A percentile compares a stretch with the other conserved stretches of the same genome.
Evolutionary conservation across 257 asterid species (phyloP).

Genomic region (Thymus quinquecostatus): DNA sequence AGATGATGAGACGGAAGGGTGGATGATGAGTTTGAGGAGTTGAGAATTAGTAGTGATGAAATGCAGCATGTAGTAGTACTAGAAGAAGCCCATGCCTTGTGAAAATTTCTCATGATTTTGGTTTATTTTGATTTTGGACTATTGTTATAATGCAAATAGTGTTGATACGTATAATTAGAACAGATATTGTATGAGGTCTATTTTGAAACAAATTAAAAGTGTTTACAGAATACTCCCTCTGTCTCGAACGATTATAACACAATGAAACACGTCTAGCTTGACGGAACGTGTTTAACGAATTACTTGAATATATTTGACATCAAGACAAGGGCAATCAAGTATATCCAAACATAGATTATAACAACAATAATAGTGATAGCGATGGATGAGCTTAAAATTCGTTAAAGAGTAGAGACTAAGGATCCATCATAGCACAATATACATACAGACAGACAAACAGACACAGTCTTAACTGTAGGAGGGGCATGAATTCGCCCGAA

Average conservation of each 20-base stretch:
- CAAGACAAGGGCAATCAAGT: too few species aligned
- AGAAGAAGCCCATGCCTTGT: slow-evolving; percentile 37
- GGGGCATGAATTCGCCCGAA: background rate
- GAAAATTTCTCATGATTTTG: slow-evolving; percentile 27
- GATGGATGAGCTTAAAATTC: background rate
- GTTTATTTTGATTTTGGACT: background rate
- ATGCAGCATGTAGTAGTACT: slow-evolving; percentile 16
- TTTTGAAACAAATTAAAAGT: background rate
- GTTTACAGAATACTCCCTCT: too few species aligned
- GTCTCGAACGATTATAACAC: too few species aligned
- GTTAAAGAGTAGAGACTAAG: slow-evolving; percentile 25
- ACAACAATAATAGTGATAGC: background rate
- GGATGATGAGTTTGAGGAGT: slow-evolving; percentile 34
- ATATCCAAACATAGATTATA: too few species aligned
- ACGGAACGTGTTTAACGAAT: too few species aligned
- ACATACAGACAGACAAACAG: slow-evolving; percentile 18
- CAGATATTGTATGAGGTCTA: background rate
- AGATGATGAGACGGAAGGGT: background rate
- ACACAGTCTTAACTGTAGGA: slow-evolving; percentile 10
- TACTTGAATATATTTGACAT: too few species aligned
- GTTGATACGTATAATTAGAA: slow-evolving; percentile 14
- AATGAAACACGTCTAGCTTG: too few species aligned
- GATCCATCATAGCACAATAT: slow-evolving; percentile 31
- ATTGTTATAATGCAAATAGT: slow-evolving; percentile 28
- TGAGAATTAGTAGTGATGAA: slow-evolving; percentile 24